Conservation (phyloP, 208 protist species). For the Herpetomonas tarakana region DNA sequence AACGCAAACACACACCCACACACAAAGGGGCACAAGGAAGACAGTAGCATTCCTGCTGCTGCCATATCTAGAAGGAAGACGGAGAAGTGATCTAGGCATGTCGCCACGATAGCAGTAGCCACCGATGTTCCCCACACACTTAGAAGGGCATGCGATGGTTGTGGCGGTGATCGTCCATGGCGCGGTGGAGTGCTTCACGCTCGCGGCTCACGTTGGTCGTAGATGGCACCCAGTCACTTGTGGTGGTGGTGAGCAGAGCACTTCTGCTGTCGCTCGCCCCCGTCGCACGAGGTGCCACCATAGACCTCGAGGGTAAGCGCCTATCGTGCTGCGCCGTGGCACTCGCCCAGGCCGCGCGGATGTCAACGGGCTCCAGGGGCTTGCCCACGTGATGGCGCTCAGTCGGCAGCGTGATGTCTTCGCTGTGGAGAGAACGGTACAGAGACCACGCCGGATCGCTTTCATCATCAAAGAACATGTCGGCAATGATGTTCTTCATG, state of each 20-base stretch:
- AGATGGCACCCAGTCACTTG: neutral
- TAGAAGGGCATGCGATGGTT: too few relatives aligned
- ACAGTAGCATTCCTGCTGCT: too few relatives aligned
- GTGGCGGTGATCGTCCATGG: neutral
- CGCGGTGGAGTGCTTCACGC: neutral
- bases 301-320: neutral
- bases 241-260: neutral
- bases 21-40: too few relatives aligned
- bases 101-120: constrained; percentile 10
- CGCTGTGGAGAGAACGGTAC: constrained; percentile 16
- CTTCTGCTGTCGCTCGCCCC: neutral
- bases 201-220: neutral
- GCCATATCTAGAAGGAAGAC: too few relatives aligned
- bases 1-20: too few relatives aligned
- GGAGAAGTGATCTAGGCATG: too few relatives aligned
- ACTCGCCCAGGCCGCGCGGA: neutral
- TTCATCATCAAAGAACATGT: constrained; percentile 40
- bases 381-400: too few relatives aligned
- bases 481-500: constrained; percentile 39
- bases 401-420: too few relatives aligned
- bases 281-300: neutral
- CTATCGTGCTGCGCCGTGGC: neutral
- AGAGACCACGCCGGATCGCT: too few relatives aligned
- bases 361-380: neutral
- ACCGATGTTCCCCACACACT: neutral